Evolutionary conservation across 2,329 filamentous ascomycete genomes (phyloP).

Genomic region (Trichoderma sp.): DNA sequence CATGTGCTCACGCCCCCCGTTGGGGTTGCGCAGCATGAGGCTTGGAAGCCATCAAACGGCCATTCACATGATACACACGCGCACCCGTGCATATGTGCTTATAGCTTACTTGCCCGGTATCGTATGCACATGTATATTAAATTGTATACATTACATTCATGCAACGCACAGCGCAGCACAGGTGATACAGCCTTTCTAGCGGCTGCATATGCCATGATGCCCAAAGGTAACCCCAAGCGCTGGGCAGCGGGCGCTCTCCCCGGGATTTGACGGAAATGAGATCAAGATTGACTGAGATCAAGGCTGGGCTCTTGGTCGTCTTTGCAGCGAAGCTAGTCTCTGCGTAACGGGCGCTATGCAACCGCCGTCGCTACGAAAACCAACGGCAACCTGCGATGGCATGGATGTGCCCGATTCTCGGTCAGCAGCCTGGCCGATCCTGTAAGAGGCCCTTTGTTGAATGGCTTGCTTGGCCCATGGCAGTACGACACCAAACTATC

Average conservation of each 20-base stretch:
- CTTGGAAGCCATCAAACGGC: constrained; percentile 5
- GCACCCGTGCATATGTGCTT: constrained; percentile 2
- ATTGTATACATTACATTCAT: background rate
- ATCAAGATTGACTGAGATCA: constrained; percentile 8
- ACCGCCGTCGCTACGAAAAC: background rate
- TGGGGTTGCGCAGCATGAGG: background rate
- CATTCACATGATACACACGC: constrained; percentile 5
- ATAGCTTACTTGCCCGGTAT: background rate
- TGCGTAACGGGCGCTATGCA: constrained; percentile 10
- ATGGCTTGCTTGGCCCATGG: background rate
- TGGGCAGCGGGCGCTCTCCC: constrained; percentile 12
- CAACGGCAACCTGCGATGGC: background rate
- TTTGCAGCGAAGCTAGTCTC: background rate
- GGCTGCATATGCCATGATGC: constrained; percentile 18
- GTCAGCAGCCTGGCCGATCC: background rate
- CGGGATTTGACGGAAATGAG: constrained; percentile 15
- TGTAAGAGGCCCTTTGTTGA: background rate
- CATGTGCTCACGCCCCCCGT: background rate
- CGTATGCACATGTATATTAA: background rate
- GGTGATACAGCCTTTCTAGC: background rate
- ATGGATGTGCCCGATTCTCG: background rate
- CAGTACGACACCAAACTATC: background rate
- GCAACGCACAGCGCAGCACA: background rate
- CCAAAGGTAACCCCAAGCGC: constrained; percentile 16
- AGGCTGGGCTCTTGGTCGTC: background rate